A percentile compares a stretch with the other conserved stretches of the same genome.
Evolutionary conservation across 1,284 basidiomycete species (phyloP).

Genomic region (Sporisorium iseilematis-ciliati): DNA sequence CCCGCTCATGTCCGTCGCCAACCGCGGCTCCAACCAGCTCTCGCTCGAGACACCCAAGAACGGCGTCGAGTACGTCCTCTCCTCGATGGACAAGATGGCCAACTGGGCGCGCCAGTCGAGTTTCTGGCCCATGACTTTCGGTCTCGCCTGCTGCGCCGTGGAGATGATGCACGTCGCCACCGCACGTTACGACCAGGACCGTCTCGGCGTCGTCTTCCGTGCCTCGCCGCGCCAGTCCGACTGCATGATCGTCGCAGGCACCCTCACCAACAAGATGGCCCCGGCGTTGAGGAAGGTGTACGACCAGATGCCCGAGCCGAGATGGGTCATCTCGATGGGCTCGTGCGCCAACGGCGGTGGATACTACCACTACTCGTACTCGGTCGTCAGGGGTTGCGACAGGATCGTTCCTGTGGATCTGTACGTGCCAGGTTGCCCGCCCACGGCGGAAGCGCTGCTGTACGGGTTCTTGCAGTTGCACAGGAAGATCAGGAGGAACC

Average conservation of each 20-base stretch:
- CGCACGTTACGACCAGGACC: constrained; percentile 97
- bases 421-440: constrained; percentile 83
- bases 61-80: constrained; percentile 94
- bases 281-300: constrained; percentile 73
- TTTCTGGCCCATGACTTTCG: constrained; percentile 99
- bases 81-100: constrained; percentile 94
- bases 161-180: constrained; percentile 94
- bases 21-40: constrained; percentile 66
- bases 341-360: constrained; percentile 98
- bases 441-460: constrained; percentile 86
- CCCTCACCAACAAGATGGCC: constrained; percentile 99
- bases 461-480: constrained; percentile 83
- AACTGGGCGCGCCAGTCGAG: constrained; percentile 98
- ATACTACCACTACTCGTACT: constrained; percentile 95
- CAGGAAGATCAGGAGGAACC: constrained; percentile 92
- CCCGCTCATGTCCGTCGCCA: constrained; percentile 68
- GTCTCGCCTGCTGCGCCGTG: constrained; percentile 97
- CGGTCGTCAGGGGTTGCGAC: constrained; percentile 98
- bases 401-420: constrained; percentile 98
- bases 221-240: constrained; percentile 97
- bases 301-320: constrained; percentile 70
- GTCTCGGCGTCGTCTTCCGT: constrained; percentile 97
- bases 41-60: constrained; percentile 89
- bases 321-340: constrained; percentile 99
- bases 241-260: constrained; percentile 99